Conservation (phyloP, 2,329 filamentous ascomycete species). For the Aspergillus intermedius region DNA sequence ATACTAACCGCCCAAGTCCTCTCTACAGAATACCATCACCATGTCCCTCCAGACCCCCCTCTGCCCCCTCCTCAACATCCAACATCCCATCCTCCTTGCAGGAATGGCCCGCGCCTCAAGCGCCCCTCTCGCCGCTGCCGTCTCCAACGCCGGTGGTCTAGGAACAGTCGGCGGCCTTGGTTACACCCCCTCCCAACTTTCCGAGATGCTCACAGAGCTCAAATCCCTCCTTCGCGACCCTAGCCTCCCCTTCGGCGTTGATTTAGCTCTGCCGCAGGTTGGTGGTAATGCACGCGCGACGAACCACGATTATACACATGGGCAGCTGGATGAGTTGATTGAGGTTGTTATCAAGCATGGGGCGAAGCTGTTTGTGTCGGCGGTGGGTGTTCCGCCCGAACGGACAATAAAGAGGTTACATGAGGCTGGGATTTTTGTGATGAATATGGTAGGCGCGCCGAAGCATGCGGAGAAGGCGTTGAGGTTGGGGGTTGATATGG, state of each 20-base stretch:
- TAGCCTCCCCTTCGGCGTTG: conserved; percentile 77
- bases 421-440: conserved; percentile 70
- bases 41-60: conserved; percentile 67
- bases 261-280: conserved; percentile 84
- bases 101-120: conserved; percentile 87
- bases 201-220: conserved; percentile 76
- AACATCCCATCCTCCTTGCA: conserved; percentile 83
- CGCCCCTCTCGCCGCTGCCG: conserved; percentile 71
- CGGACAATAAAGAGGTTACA: conserved; percentile 71
- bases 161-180: conserved; percentile 58
- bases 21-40: conserved; percentile 4
- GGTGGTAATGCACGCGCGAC: conserved; percentile 78
- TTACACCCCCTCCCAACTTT: conserved; percentile 66
- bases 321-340: conserved; percentile 79
- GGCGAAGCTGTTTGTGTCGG: conserved; percentile 78
- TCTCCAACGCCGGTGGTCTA: conserved; percentile 81
- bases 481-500: conserved; percentile 77
- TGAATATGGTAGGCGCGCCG: conserved; percentile 97
- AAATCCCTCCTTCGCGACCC: conserved; percentile 64
- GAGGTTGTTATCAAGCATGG: conserved; percentile 78
- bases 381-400: conserved; percentile 77
- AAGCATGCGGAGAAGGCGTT: conserved; percentile 87
- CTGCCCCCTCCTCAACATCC: conserved; percentile 70
- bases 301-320: conserved; percentile 92
- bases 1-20: background rate